Evolutionary conservation across 192 early-diverging fungal genomes (phyloP), one percentile per base, ranked within the genome.

Genomic region (Diversispora eburnea): DNA sequence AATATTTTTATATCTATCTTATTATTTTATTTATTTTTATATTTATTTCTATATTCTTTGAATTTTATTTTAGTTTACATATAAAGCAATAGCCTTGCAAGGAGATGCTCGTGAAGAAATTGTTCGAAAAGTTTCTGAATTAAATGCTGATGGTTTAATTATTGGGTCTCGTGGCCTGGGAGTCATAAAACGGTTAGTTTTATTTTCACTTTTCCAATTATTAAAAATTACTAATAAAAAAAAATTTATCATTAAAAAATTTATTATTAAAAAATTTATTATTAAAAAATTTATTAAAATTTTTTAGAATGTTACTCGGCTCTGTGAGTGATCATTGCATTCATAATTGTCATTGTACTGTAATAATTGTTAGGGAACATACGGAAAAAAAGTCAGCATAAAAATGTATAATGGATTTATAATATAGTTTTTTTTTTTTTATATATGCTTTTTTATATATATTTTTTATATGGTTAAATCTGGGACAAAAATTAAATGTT

Each of bases 41-140:
- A 41, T 39, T n/a, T 33, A 69, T 56, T 66, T 17, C 39, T 9
- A 9, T 12, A n/a, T 49, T 9, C 6, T 49, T 1, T 12, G n/a
- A n/a, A n/a, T n/a, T n/a, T n/a, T n/a, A 13, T 48, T 8, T 51
- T 57, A 83, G 81, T 77, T 83, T 63, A 75, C 75, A 4, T 83
- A 79, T 56, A 77, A 81, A 71, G 85, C 86, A 12, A 78, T 88
- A 64, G 79, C 88, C 2, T 85, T 86, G 77, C 67, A 80, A 17
- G 90, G 90, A 3, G 90, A 91, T 76, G 76, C 90, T 8, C 78
- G 85, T 19, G 78, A 82, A 39, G 89, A 90, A 61, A 67, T 91
- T 57, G 81, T 84, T 17, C 76, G 79, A 56, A 91, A 91, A 61
- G 80, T 82, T 12, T 69, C 60, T 13, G 85, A 88, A 49, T 25